Percentiles rank a stretch among this genome's conserved stretches.
These are phyloP conservation scores for Penicillium sp. DNA, from an alignment of 2,329 filamentous ascomycete species.

Conservation along the genomic window DNA sequence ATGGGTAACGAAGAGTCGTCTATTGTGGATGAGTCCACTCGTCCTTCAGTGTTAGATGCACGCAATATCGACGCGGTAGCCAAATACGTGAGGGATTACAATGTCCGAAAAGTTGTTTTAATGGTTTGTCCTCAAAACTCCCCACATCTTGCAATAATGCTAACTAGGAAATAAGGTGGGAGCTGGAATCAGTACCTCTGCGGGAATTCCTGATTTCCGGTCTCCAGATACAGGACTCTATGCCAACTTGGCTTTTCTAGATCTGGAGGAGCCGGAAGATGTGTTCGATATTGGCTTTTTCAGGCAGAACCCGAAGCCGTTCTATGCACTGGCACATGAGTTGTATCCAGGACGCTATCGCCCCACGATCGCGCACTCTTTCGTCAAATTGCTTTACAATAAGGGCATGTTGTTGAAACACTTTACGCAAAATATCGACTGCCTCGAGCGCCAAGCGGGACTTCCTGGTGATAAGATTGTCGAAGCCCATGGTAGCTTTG, in stretches of 20 bases:
- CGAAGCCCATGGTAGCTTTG: constrained; percentile 95
- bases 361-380: constrained; percentile 87
- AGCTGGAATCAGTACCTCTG: constrained; percentile 67
- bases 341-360: constrained; percentile 87
- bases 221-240: constrained; percentile 93
- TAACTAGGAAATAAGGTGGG: constrained; percentile 59
- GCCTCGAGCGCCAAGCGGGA: constrained; percentile 82
- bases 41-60: constrained; percentile 64
- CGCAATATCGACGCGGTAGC: constrained; percentile 74
- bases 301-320: constrained; percentile 76
- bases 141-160: not conserved
- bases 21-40: constrained; percentile 63
- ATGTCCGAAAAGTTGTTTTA: constrained; percentile 72
- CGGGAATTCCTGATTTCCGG: constrained; percentile 84
- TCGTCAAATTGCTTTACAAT: constrained; percentile 76
- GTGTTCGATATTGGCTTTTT: constrained; percentile 96
- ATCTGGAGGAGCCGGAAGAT: constrained; percentile 85
- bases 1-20: constrained; percentile 88
- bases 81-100: constrained; percentile 72
- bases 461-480: constrained; percentile 79
- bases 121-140: constrained; percentile 54
- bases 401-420: constrained; percentile 79
- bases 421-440: constrained; percentile 98
- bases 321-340: constrained; percentile 89
- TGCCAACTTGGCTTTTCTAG: constrained; percentile 80